Percentiles rank a stretch among this genome's conserved stretches.
These are phyloP conservation scores for Verticillium tricorpus DNA, from an alignment of 2,329 filamentous ascomycete species.

Conservation along the genomic window DNA sequence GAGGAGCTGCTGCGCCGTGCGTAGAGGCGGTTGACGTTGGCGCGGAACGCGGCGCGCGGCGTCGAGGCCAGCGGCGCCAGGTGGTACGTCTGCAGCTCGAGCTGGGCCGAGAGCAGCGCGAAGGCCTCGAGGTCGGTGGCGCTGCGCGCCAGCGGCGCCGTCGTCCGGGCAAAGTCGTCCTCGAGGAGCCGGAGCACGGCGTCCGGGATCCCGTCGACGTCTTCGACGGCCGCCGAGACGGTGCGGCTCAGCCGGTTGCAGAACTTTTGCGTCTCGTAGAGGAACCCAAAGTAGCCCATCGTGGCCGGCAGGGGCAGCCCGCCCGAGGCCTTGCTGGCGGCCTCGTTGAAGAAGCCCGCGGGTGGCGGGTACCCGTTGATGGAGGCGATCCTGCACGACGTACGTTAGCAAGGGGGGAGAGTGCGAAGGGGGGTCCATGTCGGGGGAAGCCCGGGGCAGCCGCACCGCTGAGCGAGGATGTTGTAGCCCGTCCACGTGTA, in stretches of 20 bases:
- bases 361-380: slow-evolving; percentile 42
- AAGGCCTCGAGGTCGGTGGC: slow-evolving; percentile 41
- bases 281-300: slow-evolving; percentile 38
- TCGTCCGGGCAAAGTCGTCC: slow-evolving; percentile 46
- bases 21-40: slow-evolving; percentile 42
- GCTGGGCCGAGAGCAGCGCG: slow-evolving; percentile 41
- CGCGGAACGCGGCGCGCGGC: slow-evolving; percentile 31
- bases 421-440: neutral
- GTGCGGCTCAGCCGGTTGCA: slow-evolving; percentile 43
- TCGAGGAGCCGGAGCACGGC: slow-evolving; percentile 44
- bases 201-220: slow-evolving; percentile 40
- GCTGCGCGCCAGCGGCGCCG: slow-evolving; percentile 37
- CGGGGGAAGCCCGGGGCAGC: neutral
- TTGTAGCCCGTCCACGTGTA: slow-evolving; percentile 51
- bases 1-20: slow-evolving; percentile 42
- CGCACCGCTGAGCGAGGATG: slow-evolving; percentile 44
- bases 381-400: slow-evolving; percentile 27
- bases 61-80: slow-evolving; percentile 39
- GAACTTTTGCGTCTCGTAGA: slow-evolving; percentile 47
- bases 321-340: slow-evolving; percentile 39
- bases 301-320: slow-evolving; percentile 33
- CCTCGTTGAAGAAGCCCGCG: slow-evolving; percentile 40
- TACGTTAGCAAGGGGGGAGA: slow-evolving; percentile 9
- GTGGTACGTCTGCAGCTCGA: slow-evolving; percentile 52
- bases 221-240: slow-evolving; percentile 42